A percentile compares a stretch with the other conserved stretches of the same genome.
phyloP scores from a whole-genome alignment of 305 asterid genomes.

The Nicotiana rustica region DNA sequence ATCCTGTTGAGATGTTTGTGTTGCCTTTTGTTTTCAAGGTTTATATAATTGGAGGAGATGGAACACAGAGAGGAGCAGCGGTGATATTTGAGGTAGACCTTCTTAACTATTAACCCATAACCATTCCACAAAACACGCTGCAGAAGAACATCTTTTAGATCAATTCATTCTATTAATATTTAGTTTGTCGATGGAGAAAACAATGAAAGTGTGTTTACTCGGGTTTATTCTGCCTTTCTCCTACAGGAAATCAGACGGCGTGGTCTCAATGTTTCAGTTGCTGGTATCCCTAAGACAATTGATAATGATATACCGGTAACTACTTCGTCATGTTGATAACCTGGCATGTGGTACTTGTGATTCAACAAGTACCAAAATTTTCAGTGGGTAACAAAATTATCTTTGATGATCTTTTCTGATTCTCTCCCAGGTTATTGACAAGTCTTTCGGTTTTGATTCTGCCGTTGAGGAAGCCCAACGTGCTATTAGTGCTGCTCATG shows the following conservation, averaged over 20 bases:
- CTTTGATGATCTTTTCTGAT: slow-evolving; percentile 20
- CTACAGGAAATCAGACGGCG: slow-evolving; percentile 77
- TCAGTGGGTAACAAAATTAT: neutral
- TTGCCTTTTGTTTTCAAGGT: slow-evolving; percentile 54
- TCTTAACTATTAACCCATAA: neutral
- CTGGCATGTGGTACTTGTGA: neutral
- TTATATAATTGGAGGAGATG: slow-evolving; percentile 94
- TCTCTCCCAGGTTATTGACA: slow-evolving; percentile 68
- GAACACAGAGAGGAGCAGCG: slow-evolving; percentile 92
- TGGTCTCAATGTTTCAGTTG: slow-evolving; percentile 81
- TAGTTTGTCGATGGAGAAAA: neutral
- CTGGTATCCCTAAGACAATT: slow-evolving; percentile 85
- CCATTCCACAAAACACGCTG: neutral
- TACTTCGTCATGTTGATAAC: slow-evolving; percentile 3
- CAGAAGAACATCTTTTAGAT: slow-evolving; percentile 11
- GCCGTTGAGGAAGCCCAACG: slow-evolving; percentile 97
- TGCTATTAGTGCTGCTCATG: slow-evolving; percentile 90
- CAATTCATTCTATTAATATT: neutral
- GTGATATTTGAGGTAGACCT: slow-evolving; percentile 83
- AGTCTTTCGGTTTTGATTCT: slow-evolving; percentile 86
- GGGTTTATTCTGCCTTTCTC: slow-evolving; percentile 13
- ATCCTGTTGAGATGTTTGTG: neutral
- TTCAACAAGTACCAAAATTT: neutral
- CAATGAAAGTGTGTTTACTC: slow-evolving; percentile 17
- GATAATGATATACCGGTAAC: slow-evolving; percentile 91